Conservation (phyloP, 2,329 filamentous ascomycete species). For the Rhexocercosporidium sp. region DNA sequence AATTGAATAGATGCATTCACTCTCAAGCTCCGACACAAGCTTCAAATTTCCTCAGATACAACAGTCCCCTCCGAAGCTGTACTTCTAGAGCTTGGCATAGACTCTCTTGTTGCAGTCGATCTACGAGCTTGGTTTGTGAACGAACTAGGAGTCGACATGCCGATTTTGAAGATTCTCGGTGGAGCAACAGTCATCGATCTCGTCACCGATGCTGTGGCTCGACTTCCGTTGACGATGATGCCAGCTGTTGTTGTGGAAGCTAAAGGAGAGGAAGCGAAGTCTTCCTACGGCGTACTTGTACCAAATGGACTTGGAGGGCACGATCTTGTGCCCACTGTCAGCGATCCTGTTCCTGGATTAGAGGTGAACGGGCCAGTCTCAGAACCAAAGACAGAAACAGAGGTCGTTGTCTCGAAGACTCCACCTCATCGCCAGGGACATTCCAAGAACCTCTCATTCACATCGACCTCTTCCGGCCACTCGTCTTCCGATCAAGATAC, state of each 20-base stretch:
- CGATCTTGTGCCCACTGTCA: background rate
- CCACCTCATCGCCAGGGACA: background rate
- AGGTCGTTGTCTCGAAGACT: background rate
- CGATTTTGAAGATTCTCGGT: slow-evolving; percentile 21
- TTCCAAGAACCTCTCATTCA: background rate
- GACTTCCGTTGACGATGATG: background rate
- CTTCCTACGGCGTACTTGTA: background rate
- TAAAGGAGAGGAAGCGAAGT: background rate
- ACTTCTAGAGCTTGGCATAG: slow-evolving; percentile 34
- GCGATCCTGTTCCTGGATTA: background rate
- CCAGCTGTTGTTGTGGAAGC: background rate
- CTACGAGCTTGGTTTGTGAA: slow-evolving; percentile 27
- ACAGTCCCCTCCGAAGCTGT: slow-evolving; percentile 21
- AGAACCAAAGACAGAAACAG: background rate
- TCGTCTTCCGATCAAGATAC: background rate
- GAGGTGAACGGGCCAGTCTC: background rate
- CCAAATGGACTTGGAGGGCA: slow-evolving; percentile 18
- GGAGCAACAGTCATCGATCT: background rate
- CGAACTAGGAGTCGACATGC: slow-evolving; percentile 20
- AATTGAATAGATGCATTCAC: slow-evolving; percentile 10
- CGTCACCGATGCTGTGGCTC: background rate
- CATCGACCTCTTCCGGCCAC: background rate
- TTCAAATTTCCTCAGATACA: slow-evolving; percentile 13
- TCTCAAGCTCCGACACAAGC: slow-evolving; percentile 13
- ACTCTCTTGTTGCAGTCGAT: slow-evolving; percentile 31